phyloP scores from a whole-genome alignment of 495 filamentous ascomycete genomes.

The Penicillium samsonianum region DNA sequence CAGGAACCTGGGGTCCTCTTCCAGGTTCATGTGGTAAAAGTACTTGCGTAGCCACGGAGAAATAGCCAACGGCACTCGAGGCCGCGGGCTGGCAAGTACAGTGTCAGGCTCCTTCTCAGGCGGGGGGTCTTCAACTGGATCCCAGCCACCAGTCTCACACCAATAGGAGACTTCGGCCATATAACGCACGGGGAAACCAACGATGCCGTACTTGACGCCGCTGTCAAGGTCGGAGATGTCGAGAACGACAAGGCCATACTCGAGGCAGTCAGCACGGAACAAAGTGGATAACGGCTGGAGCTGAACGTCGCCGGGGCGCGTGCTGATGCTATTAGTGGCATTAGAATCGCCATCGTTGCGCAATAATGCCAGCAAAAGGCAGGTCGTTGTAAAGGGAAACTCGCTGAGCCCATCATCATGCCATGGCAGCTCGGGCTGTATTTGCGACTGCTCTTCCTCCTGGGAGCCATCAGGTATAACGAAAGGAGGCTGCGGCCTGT shows the following conservation, averaged over 20 bases:
- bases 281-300: constrained; percentile 22
- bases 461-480: not conserved
- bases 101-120: constrained; percentile 10
- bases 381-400: no score
- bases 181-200: constrained; percentile 16
- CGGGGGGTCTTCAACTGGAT: constrained; percentile 20
- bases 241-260: constrained; percentile 20
- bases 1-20: not conserved
- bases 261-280: constrained; percentile 21
- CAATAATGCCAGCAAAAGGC: constrained; percentile 21
- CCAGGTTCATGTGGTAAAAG: not conserved
- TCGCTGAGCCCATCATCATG: no score
- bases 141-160: constrained; percentile 2
- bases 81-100: constrained; percentile 13
- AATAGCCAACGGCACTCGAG: constrained; percentile 19
- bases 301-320: no score
- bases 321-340: not conserved
- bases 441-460: constrained; percentile 3
- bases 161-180: constrained; percentile 16
- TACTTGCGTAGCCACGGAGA: constrained; percentile 13
- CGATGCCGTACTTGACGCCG: constrained; percentile 22
- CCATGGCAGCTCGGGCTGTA: constrained; percentile 20
- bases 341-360: constrained; percentile 7
- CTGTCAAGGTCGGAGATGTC: no score
- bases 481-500: constrained; percentile 21